Conservation (phyloP, 768 basidiomycete genomes). For the Termitomyces sp. region DNA sequence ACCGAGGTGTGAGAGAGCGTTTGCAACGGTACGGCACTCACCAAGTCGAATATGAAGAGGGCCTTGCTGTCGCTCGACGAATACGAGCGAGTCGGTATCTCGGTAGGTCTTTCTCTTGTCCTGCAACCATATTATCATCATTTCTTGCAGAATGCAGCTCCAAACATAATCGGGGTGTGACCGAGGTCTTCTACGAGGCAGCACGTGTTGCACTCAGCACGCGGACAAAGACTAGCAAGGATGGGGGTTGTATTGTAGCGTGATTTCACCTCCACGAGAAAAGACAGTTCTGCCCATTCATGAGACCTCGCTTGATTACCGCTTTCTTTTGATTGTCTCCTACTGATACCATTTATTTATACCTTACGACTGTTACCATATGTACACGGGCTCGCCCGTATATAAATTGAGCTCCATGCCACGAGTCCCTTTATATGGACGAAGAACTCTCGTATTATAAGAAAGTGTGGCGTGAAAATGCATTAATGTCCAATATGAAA, state of each 20-base stretch:
- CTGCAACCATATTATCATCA: neutral
- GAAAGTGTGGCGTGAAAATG: constrained; percentile 2
- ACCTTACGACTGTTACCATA: constrained; percentile 9
- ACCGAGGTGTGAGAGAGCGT: constrained; percentile 63
- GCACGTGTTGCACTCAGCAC: constrained; percentile 80
- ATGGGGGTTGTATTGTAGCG: constrained; percentile 54
- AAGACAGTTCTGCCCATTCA: neutral
- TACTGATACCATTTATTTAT: constrained; percentile 19
- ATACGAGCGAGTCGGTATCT: constrained; percentile 93
- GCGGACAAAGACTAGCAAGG: constrained; percentile 58
- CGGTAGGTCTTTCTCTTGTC: constrained; percentile 45
- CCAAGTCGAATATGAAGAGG: constrained; percentile 89
- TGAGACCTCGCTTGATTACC: neutral
- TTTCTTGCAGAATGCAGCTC: constrained; percentile 81
- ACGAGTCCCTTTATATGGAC: neutral
- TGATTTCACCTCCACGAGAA: constrained; percentile 25
- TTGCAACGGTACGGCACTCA: constrained; percentile 65
- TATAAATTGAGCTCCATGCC: neutral
- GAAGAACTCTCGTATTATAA: neutral
- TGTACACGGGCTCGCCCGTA: neutral
- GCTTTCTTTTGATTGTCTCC: neutral
- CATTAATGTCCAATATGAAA: constrained; percentile 25
- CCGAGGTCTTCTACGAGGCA: constrained; percentile 90
- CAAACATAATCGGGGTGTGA: constrained; percentile 92
- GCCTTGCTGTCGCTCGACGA: constrained; percentile 79